Evolutionary conservation across 768 basidiomycete species (phyloP), one percentile per base, ranked within the genome.

Genomic region (Boletus speciosus): DNA sequence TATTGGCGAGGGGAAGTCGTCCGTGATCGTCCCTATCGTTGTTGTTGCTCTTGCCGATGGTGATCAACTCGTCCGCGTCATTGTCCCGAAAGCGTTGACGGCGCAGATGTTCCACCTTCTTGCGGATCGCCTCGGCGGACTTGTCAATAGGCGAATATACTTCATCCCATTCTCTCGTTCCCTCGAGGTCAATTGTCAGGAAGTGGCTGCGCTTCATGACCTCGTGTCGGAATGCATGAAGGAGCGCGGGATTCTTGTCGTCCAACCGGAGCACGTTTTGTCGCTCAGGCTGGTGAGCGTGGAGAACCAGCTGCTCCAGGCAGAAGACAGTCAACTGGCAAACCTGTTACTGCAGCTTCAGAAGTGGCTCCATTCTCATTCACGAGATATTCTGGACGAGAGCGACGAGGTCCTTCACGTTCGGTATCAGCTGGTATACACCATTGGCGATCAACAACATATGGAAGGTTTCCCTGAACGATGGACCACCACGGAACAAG

Each of bases 1-100:
- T 47, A 83, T 83, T 81, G 81, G 81, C 3, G 81, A 83, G 50
- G 70, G 81, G 1, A 83, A 82, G 55, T 73, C 74, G 1, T 76
- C 73, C 0, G 74, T 74, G 2, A 74, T 82, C 25, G 71, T 81
- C 2, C 81, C 81, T 2, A 66, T 81, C 31, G 65, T 72, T 3
- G 66, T 70, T 0, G 59, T 72, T 5, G 61, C 61, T 4, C 69
- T 83, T 14, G 76, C 81, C 0, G 68, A 82, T 57, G 73, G 77
- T 1, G 15, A 68, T 2, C 73, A 66, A 31, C 64, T 83, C 1
- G 76, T 75, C 38, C 74, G 82, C 14, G 73, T 83, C 39, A 67
- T 83, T 6, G 75, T 79, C 29, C 69, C 80, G n/a, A 81, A 81
- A 51, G 66, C 79, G 0, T 69, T 82, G 32, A 66, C 70, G 0